A percentile compares a stretch with the other conserved stretches of the same genome.
Conservation (phyloP, 169 alveolate genomes). For the Perkinsus olseni region DNA sequence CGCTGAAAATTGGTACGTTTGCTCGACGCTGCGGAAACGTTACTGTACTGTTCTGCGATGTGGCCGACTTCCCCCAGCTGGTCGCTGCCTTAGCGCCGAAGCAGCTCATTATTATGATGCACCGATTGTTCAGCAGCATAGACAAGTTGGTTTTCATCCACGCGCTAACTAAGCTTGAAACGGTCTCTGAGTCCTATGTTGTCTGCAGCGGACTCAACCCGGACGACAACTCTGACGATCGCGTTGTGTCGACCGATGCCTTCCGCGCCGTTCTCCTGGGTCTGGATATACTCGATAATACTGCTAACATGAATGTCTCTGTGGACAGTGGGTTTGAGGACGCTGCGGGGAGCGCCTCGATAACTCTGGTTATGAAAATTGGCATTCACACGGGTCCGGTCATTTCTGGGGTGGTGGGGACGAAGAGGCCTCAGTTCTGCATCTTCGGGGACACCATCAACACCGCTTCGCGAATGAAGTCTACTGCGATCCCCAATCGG, state of each 20-base stretch:
- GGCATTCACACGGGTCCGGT: conserved; percentile 94
- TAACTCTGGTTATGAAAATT: conserved; percentile 42
- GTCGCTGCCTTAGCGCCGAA: conserved; percentile 83
- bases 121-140: conserved; percentile 67
- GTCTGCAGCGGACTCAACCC: conserved; percentile 64
- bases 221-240: not conserved
- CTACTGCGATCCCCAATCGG: conserved; percentile 61
- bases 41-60: conserved; percentile 91
- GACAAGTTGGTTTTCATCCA: conserved; percentile 58
- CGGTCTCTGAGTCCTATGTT: conserved; percentile 71
- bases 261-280: conserved; percentile 14
- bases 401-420: conserved; percentile 95
- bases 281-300: conserved; percentile 59
- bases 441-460: conserved; percentile 97
- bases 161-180: conserved; percentile 58
- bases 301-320: not conserved
- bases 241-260: not conserved
- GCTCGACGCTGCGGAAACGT: conserved; percentile 75
- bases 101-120: conserved; percentile 82
- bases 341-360: not conserved
- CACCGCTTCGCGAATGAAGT: conserved; percentile 90
- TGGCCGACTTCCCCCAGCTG: conserved; percentile 87
- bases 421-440: conserved; percentile 93
- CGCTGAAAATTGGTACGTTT: not conserved
- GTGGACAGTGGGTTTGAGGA: not conserved